Conservation (phyloP, 768 basidiomycete genomes). For the Scleroderma citrinum region DNA sequence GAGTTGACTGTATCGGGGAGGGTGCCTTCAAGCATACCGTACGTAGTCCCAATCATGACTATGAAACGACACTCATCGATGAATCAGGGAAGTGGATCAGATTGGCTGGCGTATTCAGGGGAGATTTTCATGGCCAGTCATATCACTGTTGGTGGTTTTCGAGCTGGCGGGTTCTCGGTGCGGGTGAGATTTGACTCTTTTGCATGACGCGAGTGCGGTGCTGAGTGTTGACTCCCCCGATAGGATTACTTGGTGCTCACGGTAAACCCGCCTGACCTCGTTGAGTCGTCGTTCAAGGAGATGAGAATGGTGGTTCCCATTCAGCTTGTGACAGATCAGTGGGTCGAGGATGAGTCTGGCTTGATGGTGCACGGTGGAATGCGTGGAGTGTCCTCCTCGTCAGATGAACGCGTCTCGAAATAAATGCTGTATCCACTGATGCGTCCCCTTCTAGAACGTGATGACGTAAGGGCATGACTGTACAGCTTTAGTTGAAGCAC, state of each 20-base stretch:
- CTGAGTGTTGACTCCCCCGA: not conserved
- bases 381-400: not conserved
- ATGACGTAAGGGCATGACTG: too few relatives aligned
- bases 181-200: slow-evolving; percentile 38
- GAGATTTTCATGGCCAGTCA: slow-evolving; percentile 47
- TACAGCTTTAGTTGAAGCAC: too few relatives aligned
- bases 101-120: slow-evolving; percentile 57
- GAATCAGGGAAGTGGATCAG: slow-evolving; percentile 64
- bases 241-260: slow-evolving; percentile 66
- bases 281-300: slow-evolving; percentile 51
- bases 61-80: too few relatives aligned
- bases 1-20: slow-evolving; percentile 57
- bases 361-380: slow-evolving; percentile 1
- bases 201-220: slow-evolving; percentile 1
- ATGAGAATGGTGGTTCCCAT: slow-evolving; percentile 59
- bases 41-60: not conserved
- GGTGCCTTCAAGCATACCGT: slow-evolving; percentile 56
- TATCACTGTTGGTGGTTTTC: slow-evolving; percentile 57
- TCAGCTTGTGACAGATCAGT: slow-evolving; percentile 58
- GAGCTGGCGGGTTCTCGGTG: slow-evolving; percentile 55
- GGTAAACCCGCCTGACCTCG: slow-evolving; percentile 50
- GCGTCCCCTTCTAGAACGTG: too few relatives aligned
- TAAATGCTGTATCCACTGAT: too few relatives aligned
- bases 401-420: not conserved
- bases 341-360: slow-evolving; percentile 34